Base-by-base conservation (phyloP, 1,139 yeast species). In the Hansenula anomala region DNA sequence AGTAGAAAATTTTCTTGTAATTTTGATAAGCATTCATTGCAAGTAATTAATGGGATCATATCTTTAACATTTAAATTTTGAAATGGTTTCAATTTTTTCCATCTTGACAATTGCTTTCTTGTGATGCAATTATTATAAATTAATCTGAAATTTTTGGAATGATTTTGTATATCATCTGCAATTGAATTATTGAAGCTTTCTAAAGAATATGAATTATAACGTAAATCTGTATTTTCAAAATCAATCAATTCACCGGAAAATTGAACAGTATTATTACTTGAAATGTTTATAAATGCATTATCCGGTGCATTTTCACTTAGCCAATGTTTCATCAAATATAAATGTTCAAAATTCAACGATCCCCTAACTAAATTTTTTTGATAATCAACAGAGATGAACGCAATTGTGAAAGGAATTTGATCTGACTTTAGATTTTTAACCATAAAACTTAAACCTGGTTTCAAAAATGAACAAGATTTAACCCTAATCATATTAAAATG, bases 41-140 rank as follows among this genome's bases (percentile, higher is more conserved):
- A 51, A 1, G 47, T 43, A 3, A 42, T 30, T 2, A 9, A 20
- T 20, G 35, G n/a, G 9, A 41, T 31, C n/a, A 47, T 3, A 12
- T 29, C 33, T 2, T 37, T 19, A 11, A 33, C 38, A 8, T 24
- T 25, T 4, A 43, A 26, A 6, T 45, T 41, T 19, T 40, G 28
- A 30, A 51, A 51, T 4, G 53, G 54, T 14, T 40, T 38, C 9
- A 51, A 32, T n/a, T n/a, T 13, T 31, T 38, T 40, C 55, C 55
- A 51, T 36, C 41, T 43, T 20, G 43, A 31, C 12, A 49, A 17
- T 31, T 48, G 53, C 23, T 40, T 44, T 28, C 41, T 40, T 14
- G 43, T 35, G 12, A 45, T 23, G 15, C 45, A 39, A 25, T 42
- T 39, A 16, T 34, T 36, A 25, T 44, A 39, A 13, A 40, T 34